Evolutionary conservation across 148 eudicot genomes (phyloP).

Genomic region (Amaranthus cruentus): DNA sequence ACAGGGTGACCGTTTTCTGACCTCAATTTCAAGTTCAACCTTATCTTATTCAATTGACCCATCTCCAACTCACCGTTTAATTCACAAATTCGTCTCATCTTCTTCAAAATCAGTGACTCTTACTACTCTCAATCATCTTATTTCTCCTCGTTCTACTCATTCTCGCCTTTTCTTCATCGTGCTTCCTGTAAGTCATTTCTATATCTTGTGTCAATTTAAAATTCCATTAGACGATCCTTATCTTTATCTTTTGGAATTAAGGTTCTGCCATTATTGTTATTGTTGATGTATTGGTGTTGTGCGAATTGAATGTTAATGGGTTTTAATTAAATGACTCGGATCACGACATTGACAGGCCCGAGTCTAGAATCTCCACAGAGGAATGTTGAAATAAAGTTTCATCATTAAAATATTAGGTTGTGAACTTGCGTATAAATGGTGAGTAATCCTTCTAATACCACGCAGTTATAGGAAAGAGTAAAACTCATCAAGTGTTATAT

Average conservation of each 20-base stretch:
- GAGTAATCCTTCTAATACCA: too few species aligned
- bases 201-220: not conserved
- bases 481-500: too few species aligned
- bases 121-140: constrained; percentile 57
- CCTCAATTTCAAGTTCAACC: constrained; percentile 41
- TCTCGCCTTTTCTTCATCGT: constrained; percentile 52
- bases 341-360: not conserved
- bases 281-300: not conserved
- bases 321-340: not conserved
- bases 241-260: not conserved
- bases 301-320: not conserved
- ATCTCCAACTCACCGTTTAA: constrained; percentile 33
- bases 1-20: constrained; percentile 59
- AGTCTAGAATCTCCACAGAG: not conserved
- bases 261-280: not conserved
- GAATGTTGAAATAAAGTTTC: not conserved
- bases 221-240: not conserved
- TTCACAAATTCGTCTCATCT: constrained; percentile 55
- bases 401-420: not conserved
- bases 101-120: constrained; percentile 63
- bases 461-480: too few species aligned
- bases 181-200: constrained; percentile 49
- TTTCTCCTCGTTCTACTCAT: constrained; percentile 41
- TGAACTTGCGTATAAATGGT: too few species aligned
- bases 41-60: constrained; percentile 26